Evolutionary conservation across 345 rosid species (phyloP), one percentile per base, ranked within the genome.

Genomic region (Pugionium cornutum): DNA sequence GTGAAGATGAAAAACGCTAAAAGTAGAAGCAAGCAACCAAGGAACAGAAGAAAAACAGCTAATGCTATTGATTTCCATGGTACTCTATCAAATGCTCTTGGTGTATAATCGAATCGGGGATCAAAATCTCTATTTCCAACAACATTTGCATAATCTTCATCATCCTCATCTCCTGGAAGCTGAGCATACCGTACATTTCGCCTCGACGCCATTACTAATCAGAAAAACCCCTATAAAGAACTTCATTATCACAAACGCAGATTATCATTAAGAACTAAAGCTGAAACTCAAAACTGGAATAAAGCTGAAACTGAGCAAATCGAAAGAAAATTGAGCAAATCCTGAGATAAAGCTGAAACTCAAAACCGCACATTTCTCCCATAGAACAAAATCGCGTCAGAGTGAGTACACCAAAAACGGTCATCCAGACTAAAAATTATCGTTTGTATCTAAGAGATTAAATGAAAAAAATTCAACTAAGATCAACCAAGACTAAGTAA

Each of bases 21-120:
- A 62, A 84, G 82, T 31, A 92, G 84, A 71, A 89, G 89, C 58
- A 84, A 28, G 2, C 72, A 87, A 41, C 97, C 97, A 10, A 89
- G 91, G 31, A 54, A 66, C 34, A 89, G 81, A 68, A 92, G 75
- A 64, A 84, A 84, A 34, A 89, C 49, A 28, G 96, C 98, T 34
- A 92, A 80, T 28, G 76, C 84, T 39, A 92, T 83, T 29, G 97
- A 92, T 72, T 75, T 92, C 96, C 95, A 86, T 0, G 98, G 97
- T 9, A 89, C 76, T 77, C 64, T 80, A 75, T 92, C 92, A 40
- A 78, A 76, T 39, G 81, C 58, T 42, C 74, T 81, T 0, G 95
- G 98, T 1, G 78, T 32, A 66, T 84, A 89, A 61, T 92, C 95
- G 34, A 89, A 92, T 5, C 91, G 81, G 10, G 92, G 86, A 75